Percentiles rank a stretch among this genome's conserved stretches.
Evolutionary conservation across 1,284 basidiomycete species (phyloP).

Genomic region (Boletus semigastroideus): DNA sequence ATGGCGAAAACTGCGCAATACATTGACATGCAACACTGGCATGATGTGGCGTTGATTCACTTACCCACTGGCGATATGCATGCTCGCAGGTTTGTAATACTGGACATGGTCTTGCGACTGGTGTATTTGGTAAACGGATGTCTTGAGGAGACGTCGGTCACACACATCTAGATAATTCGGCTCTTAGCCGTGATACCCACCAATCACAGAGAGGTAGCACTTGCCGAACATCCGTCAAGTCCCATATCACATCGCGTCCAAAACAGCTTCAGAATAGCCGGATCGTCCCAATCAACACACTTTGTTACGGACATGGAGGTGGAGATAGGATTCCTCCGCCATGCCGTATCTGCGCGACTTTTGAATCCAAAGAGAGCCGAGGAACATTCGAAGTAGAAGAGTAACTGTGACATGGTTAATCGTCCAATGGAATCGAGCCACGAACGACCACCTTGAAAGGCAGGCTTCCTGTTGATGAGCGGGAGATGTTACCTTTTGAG

Average conservation of each 20-base stretch:
- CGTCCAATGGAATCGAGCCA: background rate
- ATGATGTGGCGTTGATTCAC: slow-evolving; percentile 15
- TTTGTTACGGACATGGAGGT: slow-evolving; percentile 72
- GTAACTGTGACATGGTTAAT: background rate
- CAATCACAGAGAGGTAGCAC: slow-evolving; percentile 15
- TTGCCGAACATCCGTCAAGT: slow-evolving; percentile 71
- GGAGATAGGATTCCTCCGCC: slow-evolving; percentile 78
- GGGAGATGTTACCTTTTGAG: slow-evolving; percentile 51
- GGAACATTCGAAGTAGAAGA: slow-evolving; percentile 2
- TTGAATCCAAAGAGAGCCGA: background rate
- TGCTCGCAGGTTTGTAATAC: slow-evolving; percentile 56
- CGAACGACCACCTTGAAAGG: slow-evolving; percentile 54
- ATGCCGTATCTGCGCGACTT: slow-evolving; percentile 56
- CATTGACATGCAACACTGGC: background rate
- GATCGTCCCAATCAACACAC: slow-evolving; percentile 79
- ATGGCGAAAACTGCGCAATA: slow-evolving; percentile 7
- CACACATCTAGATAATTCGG: slow-evolving; percentile 52
- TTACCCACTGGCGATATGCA: slow-evolving; percentile 61
- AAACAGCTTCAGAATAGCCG: slow-evolving; percentile 59
- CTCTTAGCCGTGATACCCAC: slow-evolving; percentile 4
- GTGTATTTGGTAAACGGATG: slow-evolving; percentile 62
- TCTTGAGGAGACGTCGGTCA: slow-evolving; percentile 69
- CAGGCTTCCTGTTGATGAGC: slow-evolving; percentile 74
- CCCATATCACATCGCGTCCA: slow-evolving; percentile 68
- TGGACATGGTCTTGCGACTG: slow-evolving; percentile 49